Evolutionary conservation across 164 flowering plant species (phyloP).

Genomic region (Warburgia ugandensis): DNA sequence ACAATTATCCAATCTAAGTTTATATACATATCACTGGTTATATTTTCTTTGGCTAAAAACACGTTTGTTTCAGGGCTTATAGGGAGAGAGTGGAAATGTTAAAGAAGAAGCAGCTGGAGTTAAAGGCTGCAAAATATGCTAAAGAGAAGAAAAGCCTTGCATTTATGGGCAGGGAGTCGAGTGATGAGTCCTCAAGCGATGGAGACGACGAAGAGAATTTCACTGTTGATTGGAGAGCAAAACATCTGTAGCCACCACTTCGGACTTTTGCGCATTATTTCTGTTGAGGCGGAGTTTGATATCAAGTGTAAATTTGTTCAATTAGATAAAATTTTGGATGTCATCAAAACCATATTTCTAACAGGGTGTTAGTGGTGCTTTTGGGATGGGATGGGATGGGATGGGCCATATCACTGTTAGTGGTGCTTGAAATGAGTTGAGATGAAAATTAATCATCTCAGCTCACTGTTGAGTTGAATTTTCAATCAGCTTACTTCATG

Average conservation of each 20-base stretch:
- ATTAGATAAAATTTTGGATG: too few species aligned
- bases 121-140: constrained; percentile 41
- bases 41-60: neutral
- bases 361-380: too few species aligned
- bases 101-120: constrained; percentile 58
- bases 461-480: too few species aligned
- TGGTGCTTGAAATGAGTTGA: too few species aligned
- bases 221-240: constrained; percentile 92
- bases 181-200: constrained; percentile 56
- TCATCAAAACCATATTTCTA: too few species aligned
- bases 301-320: too few species aligned
- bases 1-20: neutral
- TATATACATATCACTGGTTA: neutral
- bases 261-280: neutral
- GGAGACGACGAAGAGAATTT: constrained; percentile 44
- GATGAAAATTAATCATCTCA: too few species aligned
- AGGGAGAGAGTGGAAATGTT: constrained; percentile 69
- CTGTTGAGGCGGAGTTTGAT: too few species aligned
- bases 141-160: constrained; percentile 17
- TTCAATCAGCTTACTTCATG: too few species aligned
- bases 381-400: too few species aligned
- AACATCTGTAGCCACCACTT: constrained; percentile 40
- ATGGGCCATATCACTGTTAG: too few species aligned
- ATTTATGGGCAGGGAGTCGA: constrained; percentile 25
- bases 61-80: constrained; percentile 34